Percentiles rank a stretch among this genome's conserved stretches.
phyloP scores from a whole-genome alignment of 1,284 basidiomycete genomes.

The Leucoagaricus sp. region DNA sequence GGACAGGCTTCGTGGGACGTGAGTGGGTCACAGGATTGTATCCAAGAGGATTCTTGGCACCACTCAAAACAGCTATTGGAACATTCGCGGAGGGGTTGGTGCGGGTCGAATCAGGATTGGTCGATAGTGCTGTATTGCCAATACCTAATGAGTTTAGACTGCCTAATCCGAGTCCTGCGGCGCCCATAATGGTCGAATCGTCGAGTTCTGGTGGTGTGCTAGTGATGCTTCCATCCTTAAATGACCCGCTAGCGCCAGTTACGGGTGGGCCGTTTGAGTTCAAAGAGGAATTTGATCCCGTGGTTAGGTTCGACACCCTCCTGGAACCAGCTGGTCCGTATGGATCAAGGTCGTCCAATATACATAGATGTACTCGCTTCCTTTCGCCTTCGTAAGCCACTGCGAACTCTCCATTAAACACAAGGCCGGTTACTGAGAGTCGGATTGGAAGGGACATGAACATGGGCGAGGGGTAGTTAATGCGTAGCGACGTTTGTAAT shows the following conservation, averaged over 20 bases:
- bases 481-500: conserved; percentile 89
- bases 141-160: conserved; percentile 1
- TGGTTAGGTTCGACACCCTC: conserved; percentile 39
- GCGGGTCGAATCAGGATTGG: no score
- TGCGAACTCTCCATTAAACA: conserved; percentile 86
- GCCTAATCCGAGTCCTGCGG: conserved; percentile 4
- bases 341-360: conserved; percentile 84
- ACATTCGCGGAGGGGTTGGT: neutral
- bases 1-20: conserved; percentile 51
- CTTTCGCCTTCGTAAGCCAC: conserved; percentile 89
- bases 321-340: conserved; percentile 59
- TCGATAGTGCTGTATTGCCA: conserved; percentile 1
- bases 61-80: no score
- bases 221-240: neutral
- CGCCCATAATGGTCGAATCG: conserved; percentile 8
- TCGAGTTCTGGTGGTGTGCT: conserved; percentile 7
- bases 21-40: conserved; percentile 41
- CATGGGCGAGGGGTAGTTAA: conserved; percentile 92
- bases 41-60: conserved; percentile 2
- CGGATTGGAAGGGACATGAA: conserved; percentile 98
- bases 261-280: conserved; percentile 28
- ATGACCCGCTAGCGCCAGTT: conserved; percentile 17
- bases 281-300: conserved; percentile 23
- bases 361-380: conserved; percentile 82
- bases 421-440: conserved; percentile 85